phyloP scores from a whole-genome alignment of 2,329 filamentous ascomycete species.

The Diaporthe velutina region DNA sequence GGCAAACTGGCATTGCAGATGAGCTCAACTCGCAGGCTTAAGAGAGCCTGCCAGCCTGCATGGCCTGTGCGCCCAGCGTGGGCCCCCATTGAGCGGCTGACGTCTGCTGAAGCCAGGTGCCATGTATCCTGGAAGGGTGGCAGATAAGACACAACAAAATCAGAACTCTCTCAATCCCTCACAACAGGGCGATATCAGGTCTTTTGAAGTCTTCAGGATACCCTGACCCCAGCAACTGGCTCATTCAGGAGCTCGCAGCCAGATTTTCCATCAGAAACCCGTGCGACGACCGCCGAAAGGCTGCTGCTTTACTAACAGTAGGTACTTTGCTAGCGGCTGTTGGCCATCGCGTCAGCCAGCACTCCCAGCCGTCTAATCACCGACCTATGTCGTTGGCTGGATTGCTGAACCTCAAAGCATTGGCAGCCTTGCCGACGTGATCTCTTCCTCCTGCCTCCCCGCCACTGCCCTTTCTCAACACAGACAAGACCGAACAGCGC shows the following conservation, averaged over 20 bases:
- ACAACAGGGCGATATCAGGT: background rate
- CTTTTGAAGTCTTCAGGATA: background rate
- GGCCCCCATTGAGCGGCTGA: constrained; percentile 6
- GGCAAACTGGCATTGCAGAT: background rate
- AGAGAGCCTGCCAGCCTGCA: constrained; percentile 10
- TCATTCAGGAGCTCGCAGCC: background rate
- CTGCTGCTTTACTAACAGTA: background rate
- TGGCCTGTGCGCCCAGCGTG: background rate
- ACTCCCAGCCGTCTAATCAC: background rate
- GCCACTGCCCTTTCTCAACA: background rate
- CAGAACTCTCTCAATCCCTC: background rate
- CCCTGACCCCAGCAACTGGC: background rate
- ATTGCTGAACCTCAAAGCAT: background rate
- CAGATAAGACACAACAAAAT: background rate
- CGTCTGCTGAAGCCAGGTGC: constrained; percentile 14
- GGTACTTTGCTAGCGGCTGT: background rate
- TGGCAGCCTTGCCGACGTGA: constrained; percentile 29
- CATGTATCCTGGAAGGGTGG: background rate
- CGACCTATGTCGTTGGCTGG: constrained; percentile 13
- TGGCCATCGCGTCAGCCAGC: background rate
- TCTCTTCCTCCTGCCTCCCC: constrained; percentile 11
- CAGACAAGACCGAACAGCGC: background rate
- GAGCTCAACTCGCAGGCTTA: background rate
- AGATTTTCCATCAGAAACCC: rapidly evolving
- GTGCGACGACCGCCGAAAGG: too few relatives aligned